A percentile compares a stretch with the other conserved stretches of the same genome.
Evolutionary conservation across 495 filamentous ascomycete species (phyloP).

Genomic region (Daldinia concentrica): DNA sequence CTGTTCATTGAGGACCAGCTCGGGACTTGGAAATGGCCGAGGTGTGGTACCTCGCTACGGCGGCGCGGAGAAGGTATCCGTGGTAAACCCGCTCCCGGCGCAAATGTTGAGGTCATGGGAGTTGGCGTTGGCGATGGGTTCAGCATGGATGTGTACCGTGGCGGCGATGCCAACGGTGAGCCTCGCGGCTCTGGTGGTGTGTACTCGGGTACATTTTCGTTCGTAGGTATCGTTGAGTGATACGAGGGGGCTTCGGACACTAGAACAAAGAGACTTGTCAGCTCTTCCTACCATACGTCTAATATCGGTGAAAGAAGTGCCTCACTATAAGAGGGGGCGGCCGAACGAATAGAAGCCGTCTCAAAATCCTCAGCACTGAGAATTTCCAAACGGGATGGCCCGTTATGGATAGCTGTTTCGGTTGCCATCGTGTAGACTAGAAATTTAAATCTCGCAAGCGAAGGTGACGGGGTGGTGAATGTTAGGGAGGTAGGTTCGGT

Average conservation of each 20-base stretch:
- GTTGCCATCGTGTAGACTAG: conserved; percentile 37
- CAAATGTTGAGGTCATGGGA: conserved; percentile 43
- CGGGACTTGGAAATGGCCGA: conserved; percentile 56
- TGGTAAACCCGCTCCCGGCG: conserved; percentile 48
- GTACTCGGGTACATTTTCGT: conserved; percentile 55
- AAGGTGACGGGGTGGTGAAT: conserved; percentile 5
- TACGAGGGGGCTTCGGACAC: conserved; percentile 61
- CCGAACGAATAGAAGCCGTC: conserved; percentile 62
- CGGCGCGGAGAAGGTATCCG: conserved; percentile 49
- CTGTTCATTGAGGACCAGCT: conserved; percentile 52
- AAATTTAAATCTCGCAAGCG: conserved; percentile 25
- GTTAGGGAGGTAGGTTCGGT: conserved; percentile 33
- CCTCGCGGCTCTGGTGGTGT: conserved; percentile 46
- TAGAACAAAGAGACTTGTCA: conserved; percentile 33
- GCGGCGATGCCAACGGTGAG: conserved; percentile 20
- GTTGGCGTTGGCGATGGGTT: conserved; percentile 34
- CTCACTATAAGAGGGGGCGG: conserved; percentile 63
- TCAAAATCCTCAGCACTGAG: conserved; percentile 59
- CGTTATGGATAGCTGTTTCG: conserved; percentile 44
- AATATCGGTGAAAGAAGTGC: neutral
- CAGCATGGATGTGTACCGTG: conserved; percentile 34
- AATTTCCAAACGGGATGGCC: conserved; percentile 41
- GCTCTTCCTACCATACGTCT: neutral
- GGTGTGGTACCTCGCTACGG: conserved; percentile 43
- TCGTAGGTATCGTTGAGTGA: conserved; percentile 51